Evolutionary conservation across 768 basidiomycete genomes (phyloP).

Genomic region (Roridomyces roridus): DNA sequence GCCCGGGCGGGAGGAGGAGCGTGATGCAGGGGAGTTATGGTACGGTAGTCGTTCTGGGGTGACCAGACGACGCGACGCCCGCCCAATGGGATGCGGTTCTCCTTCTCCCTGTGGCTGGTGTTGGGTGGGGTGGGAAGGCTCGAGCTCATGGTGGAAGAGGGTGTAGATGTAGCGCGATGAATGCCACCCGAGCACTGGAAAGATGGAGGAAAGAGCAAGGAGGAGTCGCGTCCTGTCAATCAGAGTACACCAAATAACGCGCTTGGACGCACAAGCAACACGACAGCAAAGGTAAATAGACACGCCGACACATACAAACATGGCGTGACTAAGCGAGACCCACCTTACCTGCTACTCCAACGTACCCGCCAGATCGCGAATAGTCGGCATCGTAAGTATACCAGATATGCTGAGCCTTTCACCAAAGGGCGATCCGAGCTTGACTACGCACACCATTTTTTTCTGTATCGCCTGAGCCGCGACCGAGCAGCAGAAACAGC

Average conservation of each 20-base stretch:
- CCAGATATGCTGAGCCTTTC: neutral
- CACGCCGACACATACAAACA: too few relatives aligned
- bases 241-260: neutral
- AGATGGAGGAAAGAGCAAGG: neutral
- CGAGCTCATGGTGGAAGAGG: slow-evolving; percentile 12
- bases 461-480: slow-evolving; percentile 16
- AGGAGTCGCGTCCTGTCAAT: neutral
- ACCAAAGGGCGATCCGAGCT: too few relatives aligned
- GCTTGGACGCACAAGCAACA: neutral
- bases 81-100: slow-evolving; percentile 43
- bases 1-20: slow-evolving; percentile 35
- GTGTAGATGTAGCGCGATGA: neutral
- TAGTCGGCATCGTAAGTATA: neutral
- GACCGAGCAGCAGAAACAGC: slow-evolving; percentile 14
- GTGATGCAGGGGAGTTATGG: slow-evolving; percentile 41
- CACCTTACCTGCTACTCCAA: neutral
- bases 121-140: slow-evolving; percentile 27
- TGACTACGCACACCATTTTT: neutral
- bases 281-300: neutral
- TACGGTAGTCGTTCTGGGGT: slow-evolving; percentile 52
- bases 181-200: slow-evolving; percentile 4
- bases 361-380: neutral
- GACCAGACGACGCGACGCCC: slow-evolving; percentile 55
- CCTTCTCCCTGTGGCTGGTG: slow-evolving; percentile 36
- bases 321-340: neutral